Evolutionary conservation across 2,329 filamentous ascomycete species (phyloP), one percentile per base, ranked within the genome.

Genomic region (Pestalotiopsis sp.): DNA sequence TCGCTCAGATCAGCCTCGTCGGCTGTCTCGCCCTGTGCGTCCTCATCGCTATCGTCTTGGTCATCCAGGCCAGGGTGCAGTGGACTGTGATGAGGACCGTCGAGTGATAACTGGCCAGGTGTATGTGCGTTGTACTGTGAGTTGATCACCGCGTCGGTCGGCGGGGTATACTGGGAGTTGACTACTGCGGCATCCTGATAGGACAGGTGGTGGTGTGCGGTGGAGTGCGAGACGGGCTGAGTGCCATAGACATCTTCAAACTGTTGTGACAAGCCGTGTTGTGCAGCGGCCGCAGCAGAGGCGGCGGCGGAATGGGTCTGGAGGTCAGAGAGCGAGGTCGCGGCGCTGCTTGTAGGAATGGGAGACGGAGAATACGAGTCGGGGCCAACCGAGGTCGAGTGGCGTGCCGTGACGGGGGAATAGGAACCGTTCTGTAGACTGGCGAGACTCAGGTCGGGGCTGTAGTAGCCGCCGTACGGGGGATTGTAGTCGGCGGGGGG

Each of bases 1-100:
- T 78, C 76, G 67, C 72, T 60, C 20, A 57, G 13, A 9, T 67
- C 70, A 36, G 77, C 75, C 36, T 78, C 78, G 65, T 79, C 77
- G 36, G 76, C 76, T 23, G 72, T 73, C 61, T 78, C 78, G 62
- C 77, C 76, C 69, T 76, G 75, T 5, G 78, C 78, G 59, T 78
- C 78, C 62, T 78, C 77, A 13, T 75, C 66, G n/a, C 65, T 67
- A 1, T 63, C 75, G n/a, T 75, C 72, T 23, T 74, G 71, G 41
- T 77, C 76, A 1, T 70, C 67, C 20, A 73, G 60, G 41, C 36
- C 27, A 20, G 74, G 62, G 39, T 73, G 74, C 45, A 76, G 74
- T 2, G 75, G 73, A 60, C 73, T 75, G 5, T 73, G 73, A 13
- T 71, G 70, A 41, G 72, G 73, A 7, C 73, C 74, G 49, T 76